Conservation (phyloP, 106 monocot species). For the Alisma plantagoaquatica region DNA sequence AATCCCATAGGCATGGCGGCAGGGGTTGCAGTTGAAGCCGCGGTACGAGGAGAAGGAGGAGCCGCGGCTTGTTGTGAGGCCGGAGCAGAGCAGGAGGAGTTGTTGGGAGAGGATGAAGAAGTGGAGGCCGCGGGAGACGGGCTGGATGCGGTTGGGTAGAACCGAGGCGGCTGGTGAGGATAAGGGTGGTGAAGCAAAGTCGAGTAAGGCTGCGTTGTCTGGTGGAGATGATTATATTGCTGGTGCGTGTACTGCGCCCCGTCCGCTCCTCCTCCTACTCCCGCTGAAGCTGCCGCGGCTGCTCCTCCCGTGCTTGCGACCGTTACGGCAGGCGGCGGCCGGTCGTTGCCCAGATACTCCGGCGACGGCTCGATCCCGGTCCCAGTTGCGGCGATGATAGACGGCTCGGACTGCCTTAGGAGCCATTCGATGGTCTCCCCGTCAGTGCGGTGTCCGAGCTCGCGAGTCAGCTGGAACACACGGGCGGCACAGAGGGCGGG, state of each 20-base stretch:
- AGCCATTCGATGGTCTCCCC: constrained; percentile 21
- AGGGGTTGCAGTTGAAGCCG: not conserved
- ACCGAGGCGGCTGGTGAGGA: too few species aligned
- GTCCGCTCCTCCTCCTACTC: too few species aligned
- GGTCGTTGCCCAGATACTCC: too few species aligned
- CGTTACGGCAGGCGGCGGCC: too few species aligned
- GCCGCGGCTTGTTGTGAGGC: not conserved
- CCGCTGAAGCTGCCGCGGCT: too few species aligned
- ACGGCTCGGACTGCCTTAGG: constrained; percentile 14
- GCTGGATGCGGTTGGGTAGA: not conserved
- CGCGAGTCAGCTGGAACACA: constrained; percentile 12
- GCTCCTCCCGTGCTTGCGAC: too few species aligned
- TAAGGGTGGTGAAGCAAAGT: too few species aligned
- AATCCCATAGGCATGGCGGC: not conserved
- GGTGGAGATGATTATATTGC: too few species aligned
- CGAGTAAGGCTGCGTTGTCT: too few species aligned
- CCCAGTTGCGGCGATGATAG: constrained; percentile 18
- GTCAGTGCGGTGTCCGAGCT: constrained; percentile 20
- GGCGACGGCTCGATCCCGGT: constrained; percentile 4
- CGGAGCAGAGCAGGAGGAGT: not conserved
- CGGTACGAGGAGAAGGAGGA: not conserved
- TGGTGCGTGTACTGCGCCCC: too few species aligned
- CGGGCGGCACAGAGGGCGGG: constrained; percentile 11
- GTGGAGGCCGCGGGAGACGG: not conserved
- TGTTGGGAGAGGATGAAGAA: not conserved